Base-by-base conservation (phyloP, 768 basidiomycete genomes). In the Xerocomellus dryophilus region DNA sequence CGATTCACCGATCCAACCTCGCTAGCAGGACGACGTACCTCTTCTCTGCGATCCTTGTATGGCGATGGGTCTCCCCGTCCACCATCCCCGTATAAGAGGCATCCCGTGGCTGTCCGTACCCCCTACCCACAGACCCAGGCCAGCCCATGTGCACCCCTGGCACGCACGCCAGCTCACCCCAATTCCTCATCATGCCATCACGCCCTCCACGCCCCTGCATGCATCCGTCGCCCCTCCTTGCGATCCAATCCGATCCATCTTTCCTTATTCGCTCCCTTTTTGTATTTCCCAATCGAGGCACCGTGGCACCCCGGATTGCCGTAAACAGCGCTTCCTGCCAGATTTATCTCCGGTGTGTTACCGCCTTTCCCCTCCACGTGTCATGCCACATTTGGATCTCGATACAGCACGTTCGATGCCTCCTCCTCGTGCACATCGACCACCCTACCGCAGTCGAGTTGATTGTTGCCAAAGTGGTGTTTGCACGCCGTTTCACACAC, bases 301-400 rank as follows among this genome's bases (percentile, higher is more conserved):
- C 43, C 64, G 65, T 65, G 63, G 64, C 64, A 66, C 63, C 64
- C 64, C 63, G 65, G 65, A 65, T 65, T 66, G 56, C 64, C 63
- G 50, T 66, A 64, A 64, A 47, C 3, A 25, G 47, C 20, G 15
- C 54, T 46, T 61, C 59, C 46, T 35, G 25, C 43, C 45, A 66
- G 64, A 66, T 65, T 63, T 66, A 65, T 65, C 63, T 61, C 63
- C 63, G 63, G 66, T 65, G 43, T 20, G 18, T 47, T 25, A 21
- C 54, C 49, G 48, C 49, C 23, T 38, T 32, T 25, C 32, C 27
- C 47, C 46, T 23, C 64, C 64, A 66, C 64, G 61, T 66, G 27
- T 64, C 62, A 38, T 27, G n/a, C 64, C 31, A 34, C 54, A 51
- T 60, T 49, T 43, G 54, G 52, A 60, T 66, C 61, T 63, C 51